phyloP scores from a whole-genome alignment of 2,329 filamentous ascomycete species.

The Fusarium nanum region DNA sequence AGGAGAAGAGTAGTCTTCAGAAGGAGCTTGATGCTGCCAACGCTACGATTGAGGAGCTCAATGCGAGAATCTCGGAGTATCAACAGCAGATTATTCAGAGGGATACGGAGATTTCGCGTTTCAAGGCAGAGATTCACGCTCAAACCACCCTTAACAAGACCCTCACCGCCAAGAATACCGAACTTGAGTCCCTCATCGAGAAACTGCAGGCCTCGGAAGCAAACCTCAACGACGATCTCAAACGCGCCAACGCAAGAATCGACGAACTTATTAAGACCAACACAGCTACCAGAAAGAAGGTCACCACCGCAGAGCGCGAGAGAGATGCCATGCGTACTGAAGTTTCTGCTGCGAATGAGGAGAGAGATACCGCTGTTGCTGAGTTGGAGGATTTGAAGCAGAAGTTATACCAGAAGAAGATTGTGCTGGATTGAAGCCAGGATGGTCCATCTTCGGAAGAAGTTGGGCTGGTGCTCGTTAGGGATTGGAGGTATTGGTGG shows the following conservation, averaged over 20 bases:
- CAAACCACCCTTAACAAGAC: not conserved
- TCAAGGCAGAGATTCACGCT: not conserved
- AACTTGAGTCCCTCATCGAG: fast-evolving
- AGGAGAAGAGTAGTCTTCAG: not conserved
- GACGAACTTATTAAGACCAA: not conserved
- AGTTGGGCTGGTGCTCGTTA: not conserved
- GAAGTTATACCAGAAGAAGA: not conserved
- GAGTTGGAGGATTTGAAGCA: not conserved
- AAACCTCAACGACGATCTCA: not conserved
- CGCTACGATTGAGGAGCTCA: not conserved
- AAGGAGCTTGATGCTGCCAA: not conserved
- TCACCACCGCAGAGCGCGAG: fast-evolving
- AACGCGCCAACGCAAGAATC: not conserved
- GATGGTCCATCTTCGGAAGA: not conserved
- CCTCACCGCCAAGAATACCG: not conserved
- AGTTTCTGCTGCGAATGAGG: not conserved
- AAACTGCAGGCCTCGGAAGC: not conserved
- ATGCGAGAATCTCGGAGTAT: not conserved
- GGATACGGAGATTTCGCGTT: not conserved
- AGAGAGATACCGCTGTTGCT: not conserved
- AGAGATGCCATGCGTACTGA: not conserved
- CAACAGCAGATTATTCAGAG: slow-evolving; percentile 1
- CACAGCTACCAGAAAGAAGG: not conserved
- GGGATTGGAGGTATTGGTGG: slow-evolving; percentile 5
- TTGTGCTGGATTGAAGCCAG: not conserved